Evolutionary conservation across 1,284 basidiomycete genomes (phyloP).

Genomic region (Tetrapyrgos nigripes): DNA sequence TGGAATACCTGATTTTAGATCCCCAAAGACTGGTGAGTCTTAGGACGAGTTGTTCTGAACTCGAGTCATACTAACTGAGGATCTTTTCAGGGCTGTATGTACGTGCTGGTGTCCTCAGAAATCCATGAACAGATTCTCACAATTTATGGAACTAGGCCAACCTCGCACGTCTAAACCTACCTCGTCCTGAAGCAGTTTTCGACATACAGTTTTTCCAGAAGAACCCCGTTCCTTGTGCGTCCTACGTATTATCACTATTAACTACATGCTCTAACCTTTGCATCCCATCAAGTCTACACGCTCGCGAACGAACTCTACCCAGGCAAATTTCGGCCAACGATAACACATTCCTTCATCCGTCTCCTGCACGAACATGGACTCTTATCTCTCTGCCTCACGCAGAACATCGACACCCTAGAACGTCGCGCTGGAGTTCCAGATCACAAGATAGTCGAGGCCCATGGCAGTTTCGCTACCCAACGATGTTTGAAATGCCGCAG

Average conservation of each 20-base stretch:
- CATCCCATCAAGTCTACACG: constrained; percentile 69
- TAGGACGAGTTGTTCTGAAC: not conserved
- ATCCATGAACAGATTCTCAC: constrained; percentile 48
- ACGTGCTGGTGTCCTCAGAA: constrained; percentile 41
- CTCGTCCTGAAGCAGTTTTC: constrained; percentile 84
- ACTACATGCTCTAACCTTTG: not conserved
- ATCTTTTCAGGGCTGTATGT: not conserved
- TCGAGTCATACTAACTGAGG: not conserved
- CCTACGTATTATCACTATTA: constrained; percentile 1
- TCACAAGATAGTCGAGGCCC: constrained; percentile 88
- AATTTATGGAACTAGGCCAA: constrained; percentile 61
- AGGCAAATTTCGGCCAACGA: constrained; percentile 85
- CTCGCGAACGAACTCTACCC: constrained; percentile 93
- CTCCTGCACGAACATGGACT: constrained; percentile 72
- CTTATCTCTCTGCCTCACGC: constrained; percentile 83
- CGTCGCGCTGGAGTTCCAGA: constrained; percentile 81
- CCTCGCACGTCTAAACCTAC: constrained; percentile 73
- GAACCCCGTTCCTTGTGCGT: constrained; percentile 77
- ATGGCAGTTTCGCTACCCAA: constrained; percentile 89
- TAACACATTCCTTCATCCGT: constrained; percentile 90
- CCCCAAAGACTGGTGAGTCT: constrained; percentile 70
- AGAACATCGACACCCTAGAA: constrained; percentile 95
- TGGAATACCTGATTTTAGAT: constrained; percentile 84
- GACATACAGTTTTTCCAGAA: constrained; percentile 76
- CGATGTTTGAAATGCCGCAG: constrained; percentile 77